Evolutionary conservation across 2,329 filamentous ascomycete species (phyloP), one percentile per base, ranked within the genome.

Genomic region (Cadophora malorum): DNA sequence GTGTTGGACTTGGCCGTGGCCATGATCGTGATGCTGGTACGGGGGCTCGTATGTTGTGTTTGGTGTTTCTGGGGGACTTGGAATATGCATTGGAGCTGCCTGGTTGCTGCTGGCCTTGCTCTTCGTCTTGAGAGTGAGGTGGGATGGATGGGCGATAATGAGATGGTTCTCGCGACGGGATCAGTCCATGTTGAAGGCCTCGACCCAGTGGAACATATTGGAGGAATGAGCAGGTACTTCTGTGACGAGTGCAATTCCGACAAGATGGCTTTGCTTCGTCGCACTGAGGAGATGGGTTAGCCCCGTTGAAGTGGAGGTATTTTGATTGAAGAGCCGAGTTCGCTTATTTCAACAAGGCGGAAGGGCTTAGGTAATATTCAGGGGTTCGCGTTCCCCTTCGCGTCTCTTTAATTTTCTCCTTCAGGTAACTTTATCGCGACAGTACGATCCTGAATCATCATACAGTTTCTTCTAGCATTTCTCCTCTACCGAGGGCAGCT

Each of bases 201-300:
- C 45, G 45, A 49, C 45, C 45, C 45, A 49, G 21, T 49, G 45
- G 45, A 49, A 49, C 45, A 49, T 49, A 49, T 49, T 49, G 45
- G 2, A 49, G 45, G 25, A 28, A 55, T 16, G 28, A 55, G 21
- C 50, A 28, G 50, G 50, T 33, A 16, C 50, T 55, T 33, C 28
- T 55, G 19, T 55, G 23, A 16, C 50, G 28, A 55, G 4, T 19
- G 10, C 50, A 55, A 9, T 33, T 55, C 8, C 21, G 19, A 16
- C 50, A 55, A 33, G 50, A 55, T 19, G 50, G 28, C n/a, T 31
- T 55, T 28, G 10, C 28, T 33, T 55, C 50, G 50, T 55, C 50
- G 31, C 50, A 55, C 23, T 55, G 50, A 55, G 50, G 14, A 16
- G 23, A 28, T 28, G 28, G 5, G 50, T 55, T 16, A 55, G 50